Evolutionary conservation across 805 yeast species (phyloP).

Genomic region (Metschnikowia lochheadii): DNA sequence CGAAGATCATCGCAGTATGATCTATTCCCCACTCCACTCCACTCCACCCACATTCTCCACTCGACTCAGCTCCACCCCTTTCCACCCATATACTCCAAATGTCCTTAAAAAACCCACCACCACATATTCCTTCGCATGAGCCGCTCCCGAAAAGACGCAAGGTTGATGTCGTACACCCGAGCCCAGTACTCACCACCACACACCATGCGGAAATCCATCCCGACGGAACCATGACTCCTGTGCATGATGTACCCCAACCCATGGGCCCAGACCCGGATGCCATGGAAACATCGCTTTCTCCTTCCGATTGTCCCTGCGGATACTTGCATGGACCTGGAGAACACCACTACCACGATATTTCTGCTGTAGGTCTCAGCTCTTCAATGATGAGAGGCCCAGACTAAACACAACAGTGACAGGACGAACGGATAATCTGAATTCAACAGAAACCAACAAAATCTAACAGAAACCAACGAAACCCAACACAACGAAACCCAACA

Average conservation of each 20-base stretch:
- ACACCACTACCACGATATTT: constrained; percentile 10
- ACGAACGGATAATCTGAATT: no score
- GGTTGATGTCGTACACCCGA: not conserved
- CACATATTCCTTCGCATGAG: not conserved
- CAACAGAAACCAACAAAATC: not conserved
- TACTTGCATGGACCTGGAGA: constrained; percentile 15
- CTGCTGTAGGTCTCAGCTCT: constrained; percentile 15
- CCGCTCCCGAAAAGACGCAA: constrained; percentile 14
- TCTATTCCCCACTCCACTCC: no score
- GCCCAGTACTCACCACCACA: not conserved
- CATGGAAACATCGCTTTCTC: constrained; percentile 4
- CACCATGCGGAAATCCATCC: constrained; percentile 8
- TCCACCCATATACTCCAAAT: no score
- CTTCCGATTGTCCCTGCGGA: constrained; percentile 13
- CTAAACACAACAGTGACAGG: not conserved
- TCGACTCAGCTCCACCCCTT: no score
- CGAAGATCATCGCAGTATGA: not conserved
- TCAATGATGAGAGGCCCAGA: constrained; percentile 17
- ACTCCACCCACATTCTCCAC: no score
- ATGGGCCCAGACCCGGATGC: not conserved
- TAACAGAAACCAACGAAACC: no score
- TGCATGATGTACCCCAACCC: not conserved
- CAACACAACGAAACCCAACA: no score
- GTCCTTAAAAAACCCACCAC: no score
- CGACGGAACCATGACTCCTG: constrained; percentile 13